These are phyloP conservation scores for Tetrastigma voinierianum DNA, from an alignment of 164 flowering plant species.

Conservation along the genomic window DNA sequence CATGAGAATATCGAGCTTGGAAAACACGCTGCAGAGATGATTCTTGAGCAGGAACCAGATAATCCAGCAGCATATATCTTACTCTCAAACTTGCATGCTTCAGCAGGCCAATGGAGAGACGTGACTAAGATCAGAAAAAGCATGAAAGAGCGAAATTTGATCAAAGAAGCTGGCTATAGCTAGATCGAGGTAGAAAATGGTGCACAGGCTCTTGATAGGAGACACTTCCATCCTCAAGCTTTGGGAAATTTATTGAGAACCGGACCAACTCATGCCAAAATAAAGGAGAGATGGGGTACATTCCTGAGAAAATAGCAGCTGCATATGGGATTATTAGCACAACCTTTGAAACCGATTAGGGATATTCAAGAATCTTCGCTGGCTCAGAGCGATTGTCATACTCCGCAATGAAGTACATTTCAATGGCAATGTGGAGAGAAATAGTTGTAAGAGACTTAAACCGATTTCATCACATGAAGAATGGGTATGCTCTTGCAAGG, in stretches of 20 bases:
- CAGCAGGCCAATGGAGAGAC: constrained; percentile 57
- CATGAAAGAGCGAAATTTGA: constrained; percentile 68
- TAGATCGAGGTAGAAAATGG: constrained; percentile 71
- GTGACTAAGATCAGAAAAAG: constrained; percentile 53
- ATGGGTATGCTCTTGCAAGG: constrained; percentile 81
- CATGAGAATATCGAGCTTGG: constrained; percentile 63
- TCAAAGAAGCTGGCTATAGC: constrained; percentile 86
- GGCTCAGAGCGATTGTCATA: constrained; percentile 87
- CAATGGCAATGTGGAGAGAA: constrained; percentile 51
- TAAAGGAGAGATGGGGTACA: constrained; percentile 64
- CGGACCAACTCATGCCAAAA: constrained; percentile 44
- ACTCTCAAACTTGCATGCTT: constrained; percentile 85
- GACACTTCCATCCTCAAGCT: constrained; percentile 70
- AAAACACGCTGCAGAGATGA: constrained; percentile 53
- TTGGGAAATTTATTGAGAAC: constrained; percentile 49
- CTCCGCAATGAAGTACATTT: constrained; percentile 60
- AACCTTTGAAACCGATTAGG: constrained; percentile 53
- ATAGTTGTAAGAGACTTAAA: constrained; percentile 72
- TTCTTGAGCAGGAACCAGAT: constrained; percentile 61
- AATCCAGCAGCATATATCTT: constrained; percentile 72
- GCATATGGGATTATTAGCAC: constrained; percentile 72
- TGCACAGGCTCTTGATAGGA: constrained; percentile 73
- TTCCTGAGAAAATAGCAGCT: constrained; percentile 77
- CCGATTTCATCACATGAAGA: constrained; percentile 70
- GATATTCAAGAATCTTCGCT: constrained; percentile 72